phyloP scores from a whole-genome alignment of 2,329 filamentous ascomycete genomes.

The Massarina eburnea region DNA sequence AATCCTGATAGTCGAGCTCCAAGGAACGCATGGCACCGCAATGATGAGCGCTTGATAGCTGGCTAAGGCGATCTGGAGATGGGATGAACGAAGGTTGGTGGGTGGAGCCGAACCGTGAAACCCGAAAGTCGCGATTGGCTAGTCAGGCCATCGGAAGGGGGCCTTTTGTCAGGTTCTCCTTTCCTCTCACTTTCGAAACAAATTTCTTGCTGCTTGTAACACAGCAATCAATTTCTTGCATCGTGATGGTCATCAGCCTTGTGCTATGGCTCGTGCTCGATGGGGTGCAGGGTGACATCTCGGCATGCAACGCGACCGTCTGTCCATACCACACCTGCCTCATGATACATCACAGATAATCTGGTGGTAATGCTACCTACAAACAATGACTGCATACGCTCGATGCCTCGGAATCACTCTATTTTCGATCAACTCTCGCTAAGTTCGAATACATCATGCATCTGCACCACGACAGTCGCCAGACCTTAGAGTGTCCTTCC shows the following conservation, averaged over 20 bases:
- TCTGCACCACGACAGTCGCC: constrained; percentile 3
- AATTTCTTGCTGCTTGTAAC: not conserved
- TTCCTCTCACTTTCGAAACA: not conserved
- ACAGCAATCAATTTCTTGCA: not conserved
- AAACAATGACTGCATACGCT: not conserved
- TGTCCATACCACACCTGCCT: constrained; percentile 10
- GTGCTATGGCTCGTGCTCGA: too few species aligned
- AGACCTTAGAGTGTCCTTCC: constrained; percentile 14
- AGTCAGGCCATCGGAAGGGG: not conserved
- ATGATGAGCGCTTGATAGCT: not conserved
- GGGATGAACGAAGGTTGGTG: not conserved
- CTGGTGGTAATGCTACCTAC: not conserved
- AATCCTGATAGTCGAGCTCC: too few species aligned
- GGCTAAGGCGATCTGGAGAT: not conserved
- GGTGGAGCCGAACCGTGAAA: not conserved
- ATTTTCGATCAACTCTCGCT: not conserved
- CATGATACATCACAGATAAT: constrained; percentile 6
- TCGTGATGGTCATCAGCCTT: too few species aligned
- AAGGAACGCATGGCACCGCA: too few species aligned
- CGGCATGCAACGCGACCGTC: constrained; percentile 7
- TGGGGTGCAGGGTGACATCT: not conserved
- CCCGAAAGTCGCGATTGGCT: not conserved
- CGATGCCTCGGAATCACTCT: not conserved
- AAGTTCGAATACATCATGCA: constrained; percentile 13
- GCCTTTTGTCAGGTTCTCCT: not conserved